Evolutionary conservation across 441 rosid species (phyloP), one percentile per base, ranked within the genome.

Genomic region (Adansonia rubrostipa): DNA sequence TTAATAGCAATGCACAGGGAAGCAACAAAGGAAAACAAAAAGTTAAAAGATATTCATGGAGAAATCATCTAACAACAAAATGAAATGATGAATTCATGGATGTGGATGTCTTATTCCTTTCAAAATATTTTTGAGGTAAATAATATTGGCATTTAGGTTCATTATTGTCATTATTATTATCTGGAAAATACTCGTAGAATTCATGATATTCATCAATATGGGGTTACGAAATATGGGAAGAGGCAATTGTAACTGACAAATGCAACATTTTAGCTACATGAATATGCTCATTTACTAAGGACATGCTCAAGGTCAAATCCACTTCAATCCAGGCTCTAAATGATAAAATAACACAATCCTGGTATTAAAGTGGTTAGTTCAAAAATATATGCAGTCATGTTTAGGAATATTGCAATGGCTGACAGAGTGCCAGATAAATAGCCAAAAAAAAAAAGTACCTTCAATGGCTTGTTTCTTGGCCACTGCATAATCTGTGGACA

Each of bases 401-500:
- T 24, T n/a, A 20, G 54, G 56, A 33, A 15, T 76, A n/a, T 22
- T 24, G 42, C 15, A 57, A 54, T 19, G 75, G 74, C 65, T 44
- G 57, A 50, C 10, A 77, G 44, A 56, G 14, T 11, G 36, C 22
- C 14, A 40, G 14, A 56, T 47, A 22, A 77, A 36, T 22, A 44
- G 8, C 24, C 53, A 50, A 80, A 67, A 9, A 14, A 11, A 48
- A 9, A 79, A 24, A n/a, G 73, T 77, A 94, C 98, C 88, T 89
- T 81, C 62, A 40, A 92, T 81, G 71, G 93, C 93, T 33, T 69
- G 88, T 76, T 86, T 88, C 89, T 92, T 94, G 68, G 92, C 89
- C 75, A 86, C 84, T 9, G 88, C 90, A 82, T 94, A 93, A 50
- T 85, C 92, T 5, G 56, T 76, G 61, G 94, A 85, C 84, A 80